A percentile compares a stretch with the other conserved stretches of the same genome.
phyloP scores from a whole-genome alignment of 345 rosid species.

The Linum lewisii region DNA sequence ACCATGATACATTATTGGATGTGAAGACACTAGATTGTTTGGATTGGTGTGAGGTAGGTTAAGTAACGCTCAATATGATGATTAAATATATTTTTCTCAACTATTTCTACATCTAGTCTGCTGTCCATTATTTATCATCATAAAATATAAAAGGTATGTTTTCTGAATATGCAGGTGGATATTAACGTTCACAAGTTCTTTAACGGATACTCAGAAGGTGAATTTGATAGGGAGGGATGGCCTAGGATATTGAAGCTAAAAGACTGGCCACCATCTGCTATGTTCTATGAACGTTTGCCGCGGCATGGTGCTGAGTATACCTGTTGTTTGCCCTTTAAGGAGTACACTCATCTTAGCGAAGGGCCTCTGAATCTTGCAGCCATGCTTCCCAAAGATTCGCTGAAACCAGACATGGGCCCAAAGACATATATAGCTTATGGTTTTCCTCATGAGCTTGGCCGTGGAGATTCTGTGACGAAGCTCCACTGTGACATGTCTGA shows the following conservation, averaged over 20 bases:
- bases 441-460: constrained; percentile 34
- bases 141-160: neutral
- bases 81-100: neutral
- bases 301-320: constrained; percentile 49
- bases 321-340: constrained; percentile 38
- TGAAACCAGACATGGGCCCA: constrained; percentile 64
- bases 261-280: constrained; percentile 54
- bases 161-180: constrained; percentile 31
- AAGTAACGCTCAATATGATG: neutral
- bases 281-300: constrained; percentile 46
- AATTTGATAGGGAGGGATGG: constrained; percentile 38
- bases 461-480: constrained; percentile 53
- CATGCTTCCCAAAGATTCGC: constrained; percentile 28
- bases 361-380: constrained; percentile 46
- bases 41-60: constrained; percentile 46
- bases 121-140: no score
- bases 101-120: constrained; percentile 5
- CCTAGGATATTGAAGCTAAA: constrained; percentile 48
- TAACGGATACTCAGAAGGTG: constrained; percentile 44
- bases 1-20: neutral
- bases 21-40: constrained; percentile 48
- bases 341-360: constrained; percentile 40
- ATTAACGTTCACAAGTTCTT: constrained; percentile 41
- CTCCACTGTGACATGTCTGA: constrained; percentile 52
- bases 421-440: constrained; percentile 58